phyloP scores from a whole-genome alignment of 148 eudicot species.

The Euryodendron excelsum region DNA sequence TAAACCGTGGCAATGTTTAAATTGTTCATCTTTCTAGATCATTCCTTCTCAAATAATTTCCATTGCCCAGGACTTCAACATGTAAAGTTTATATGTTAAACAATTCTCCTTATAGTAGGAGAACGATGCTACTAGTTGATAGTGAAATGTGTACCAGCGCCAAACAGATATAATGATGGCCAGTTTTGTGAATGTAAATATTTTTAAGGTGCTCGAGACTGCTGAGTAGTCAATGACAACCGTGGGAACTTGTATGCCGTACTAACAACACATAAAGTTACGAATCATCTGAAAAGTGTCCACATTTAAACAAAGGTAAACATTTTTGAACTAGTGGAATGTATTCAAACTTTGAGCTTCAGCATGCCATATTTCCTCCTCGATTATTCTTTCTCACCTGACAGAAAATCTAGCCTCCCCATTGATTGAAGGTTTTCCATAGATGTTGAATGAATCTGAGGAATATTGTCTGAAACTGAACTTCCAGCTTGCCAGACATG shows the following conservation, averaged over 20 bases:
- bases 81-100: not conserved
- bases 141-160: not conserved
- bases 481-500: slow-evolving; percentile 57
- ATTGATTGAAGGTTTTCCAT: slow-evolving; percentile 30
- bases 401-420: slow-evolving; percentile 40
- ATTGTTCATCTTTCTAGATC: not conserved
- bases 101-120: not conserved
- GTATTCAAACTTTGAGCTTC: not conserved
- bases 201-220: not conserved
- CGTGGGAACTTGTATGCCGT: not conserved
- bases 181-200: not conserved
- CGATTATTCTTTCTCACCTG: slow-evolving; percentile 10
- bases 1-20: slow-evolving; percentile 6
- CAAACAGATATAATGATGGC: not conserved
- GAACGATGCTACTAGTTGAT: not conserved
- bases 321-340: not conserved
- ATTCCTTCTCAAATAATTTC: not conserved
- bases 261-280: not conserved
- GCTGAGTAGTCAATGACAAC: no score
- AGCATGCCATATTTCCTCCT: not conserved
- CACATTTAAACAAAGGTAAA: not conserved
- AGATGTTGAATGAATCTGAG: slow-evolving; percentile 38
- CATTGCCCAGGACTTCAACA: not conserved
- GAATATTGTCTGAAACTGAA: slow-evolving; percentile 38
- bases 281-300: not conserved